phyloP scores from a whole-genome alignment of 768 basidiomycete genomes.

The Russula earlei region DNA sequence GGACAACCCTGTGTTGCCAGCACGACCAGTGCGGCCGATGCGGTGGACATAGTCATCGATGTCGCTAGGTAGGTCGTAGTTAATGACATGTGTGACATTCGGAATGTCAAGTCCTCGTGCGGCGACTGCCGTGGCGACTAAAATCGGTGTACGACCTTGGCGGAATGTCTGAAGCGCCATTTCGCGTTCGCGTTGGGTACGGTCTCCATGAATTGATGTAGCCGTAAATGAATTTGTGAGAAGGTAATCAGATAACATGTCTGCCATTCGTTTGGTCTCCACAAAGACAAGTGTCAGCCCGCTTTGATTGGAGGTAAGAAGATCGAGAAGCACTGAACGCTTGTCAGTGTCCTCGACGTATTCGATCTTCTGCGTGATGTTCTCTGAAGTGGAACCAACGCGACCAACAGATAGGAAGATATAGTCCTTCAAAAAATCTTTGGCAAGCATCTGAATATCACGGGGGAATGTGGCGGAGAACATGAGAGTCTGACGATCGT shows the following conservation, averaged over 20 bases:
- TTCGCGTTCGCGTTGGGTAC: conserved; percentile 96
- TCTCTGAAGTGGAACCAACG: conserved; percentile 97
- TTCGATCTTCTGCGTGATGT: conserved; percentile 98
- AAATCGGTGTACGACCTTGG: conserved; percentile 86
- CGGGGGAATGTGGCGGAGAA: conserved; percentile 99
- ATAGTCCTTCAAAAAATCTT: conserved; percentile 97
- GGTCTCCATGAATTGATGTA: conserved; percentile 97
- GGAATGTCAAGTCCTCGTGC: conserved; percentile 99
- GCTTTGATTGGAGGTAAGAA: conserved; percentile 68
- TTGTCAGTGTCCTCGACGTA: conserved; percentile 98
- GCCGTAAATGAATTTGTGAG: conserved; percentile 74
- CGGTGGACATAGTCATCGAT: conserved; percentile 99
- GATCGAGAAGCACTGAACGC: conserved; percentile 90
- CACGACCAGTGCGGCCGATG: conserved; percentile 96
- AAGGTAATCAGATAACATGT: conserved; percentile 95
- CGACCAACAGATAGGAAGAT: conserved; percentile 98
- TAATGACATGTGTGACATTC: conserved; percentile 97
- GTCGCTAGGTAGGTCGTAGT: conserved; percentile 95
- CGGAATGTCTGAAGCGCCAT: conserved; percentile 92
- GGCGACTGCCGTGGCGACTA: conserved; percentile 97
- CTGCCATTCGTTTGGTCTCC: conserved; percentile 99
- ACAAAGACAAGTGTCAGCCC: conserved; percentile 95
- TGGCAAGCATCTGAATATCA: conserved; percentile 94
- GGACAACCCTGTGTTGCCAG: conserved; percentile 91
- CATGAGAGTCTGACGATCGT: conserved; percentile 96